phyloP scores from a whole-genome alignment of 177 flowering plant species.

The Vitis hybrid region DNA sequence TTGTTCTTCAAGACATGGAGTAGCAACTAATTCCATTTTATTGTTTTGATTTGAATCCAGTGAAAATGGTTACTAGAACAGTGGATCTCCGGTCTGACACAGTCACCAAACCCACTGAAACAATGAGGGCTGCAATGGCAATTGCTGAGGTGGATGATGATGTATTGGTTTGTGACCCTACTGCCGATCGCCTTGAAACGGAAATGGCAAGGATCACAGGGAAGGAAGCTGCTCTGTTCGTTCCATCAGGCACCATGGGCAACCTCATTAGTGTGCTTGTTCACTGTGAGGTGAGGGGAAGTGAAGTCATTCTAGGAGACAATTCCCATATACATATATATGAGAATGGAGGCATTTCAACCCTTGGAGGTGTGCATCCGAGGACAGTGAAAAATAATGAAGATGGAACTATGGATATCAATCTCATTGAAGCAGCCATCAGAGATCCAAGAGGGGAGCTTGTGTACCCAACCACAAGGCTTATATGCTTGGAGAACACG shows the following conservation, averaged over 20 bases:
- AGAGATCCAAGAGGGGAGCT: slow-evolving; percentile 65
- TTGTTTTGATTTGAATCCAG: slow-evolving; percentile 14
- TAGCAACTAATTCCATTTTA: background rate
- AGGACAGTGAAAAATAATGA: slow-evolving; percentile 68
- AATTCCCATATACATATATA: slow-evolving; percentile 75
- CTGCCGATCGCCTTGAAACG: slow-evolving; percentile 61
- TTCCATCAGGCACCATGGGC: slow-evolving; percentile 96
- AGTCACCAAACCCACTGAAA: slow-evolving; percentile 85
- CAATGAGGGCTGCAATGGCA: slow-evolving; percentile 87
- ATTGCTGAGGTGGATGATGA: slow-evolving; percentile 91
- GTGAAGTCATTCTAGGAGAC: slow-evolving; percentile 91
- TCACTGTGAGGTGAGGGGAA: slow-evolving; percentile 85
- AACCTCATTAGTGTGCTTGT: slow-evolving; percentile 86
- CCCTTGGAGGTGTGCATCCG: slow-evolving; percentile 83
- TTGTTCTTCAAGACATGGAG: background rate
- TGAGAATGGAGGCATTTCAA: slow-evolving; percentile 91
- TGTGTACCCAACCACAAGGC: slow-evolving; percentile 74
- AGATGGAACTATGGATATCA: slow-evolving; percentile 89
- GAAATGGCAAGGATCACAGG: slow-evolving; percentile 77
- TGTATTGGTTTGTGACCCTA: slow-evolving; percentile 73
- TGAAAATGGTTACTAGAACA: slow-evolving; percentile 59
- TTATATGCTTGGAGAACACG: slow-evolving; percentile 89
- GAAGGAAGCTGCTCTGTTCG: slow-evolving; percentile 84
- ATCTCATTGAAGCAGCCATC: slow-evolving; percentile 75
- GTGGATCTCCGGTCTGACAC: slow-evolving; percentile 96